These are phyloP conservation scores for Aureobasidium leucospermi DNA, from an alignment of 2,329 filamentous ascomycete species.

Conservation along the genomic window DNA sequence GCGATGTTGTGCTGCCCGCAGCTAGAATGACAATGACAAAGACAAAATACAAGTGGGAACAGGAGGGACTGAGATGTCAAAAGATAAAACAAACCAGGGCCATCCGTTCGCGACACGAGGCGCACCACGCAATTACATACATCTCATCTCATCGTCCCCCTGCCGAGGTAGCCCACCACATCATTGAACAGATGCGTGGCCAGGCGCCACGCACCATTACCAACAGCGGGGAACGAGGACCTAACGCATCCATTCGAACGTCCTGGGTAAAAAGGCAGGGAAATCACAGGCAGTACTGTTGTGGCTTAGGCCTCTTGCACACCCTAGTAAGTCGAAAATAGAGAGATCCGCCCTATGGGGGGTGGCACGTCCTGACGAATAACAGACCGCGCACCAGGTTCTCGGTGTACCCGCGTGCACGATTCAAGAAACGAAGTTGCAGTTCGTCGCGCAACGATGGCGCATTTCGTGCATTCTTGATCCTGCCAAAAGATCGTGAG, in stretches of 20 bases:
- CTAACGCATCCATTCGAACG: not conserved
- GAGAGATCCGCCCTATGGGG: not conserved
- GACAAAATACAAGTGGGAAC: not conserved
- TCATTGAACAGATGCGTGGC: not conserved
- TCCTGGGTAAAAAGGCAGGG: not conserved
- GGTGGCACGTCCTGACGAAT: not conserved
- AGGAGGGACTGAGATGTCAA: not conserved
- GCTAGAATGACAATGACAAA: not conserved
- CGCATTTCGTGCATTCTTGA: not conserved
- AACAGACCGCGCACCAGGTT: not conserved
- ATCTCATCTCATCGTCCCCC: not conserved
- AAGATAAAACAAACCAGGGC: not conserved
- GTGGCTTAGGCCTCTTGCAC: not conserved
- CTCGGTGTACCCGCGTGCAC: not conserved
- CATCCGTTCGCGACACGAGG: not conserved
- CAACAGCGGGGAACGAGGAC: slow-evolving; percentile 8
- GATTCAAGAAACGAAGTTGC: not conserved
- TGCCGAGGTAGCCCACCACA: not conserved
- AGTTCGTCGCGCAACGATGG: slow-evolving; percentile 7
- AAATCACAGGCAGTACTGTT: slow-evolving; percentile 4
- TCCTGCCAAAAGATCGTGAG: not conserved
- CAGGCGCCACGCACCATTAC: not conserved
- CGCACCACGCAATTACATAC: slow-evolving; percentile 9
- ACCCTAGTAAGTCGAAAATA: not conserved
- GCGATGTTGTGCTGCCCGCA: slow-evolving; percentile 1